A percentile compares a stretch with the other conserved stretches of the same genome.
phyloP scores from a whole-genome alignment of 106 monocot species.

The Dioscorea alata region DNA sequence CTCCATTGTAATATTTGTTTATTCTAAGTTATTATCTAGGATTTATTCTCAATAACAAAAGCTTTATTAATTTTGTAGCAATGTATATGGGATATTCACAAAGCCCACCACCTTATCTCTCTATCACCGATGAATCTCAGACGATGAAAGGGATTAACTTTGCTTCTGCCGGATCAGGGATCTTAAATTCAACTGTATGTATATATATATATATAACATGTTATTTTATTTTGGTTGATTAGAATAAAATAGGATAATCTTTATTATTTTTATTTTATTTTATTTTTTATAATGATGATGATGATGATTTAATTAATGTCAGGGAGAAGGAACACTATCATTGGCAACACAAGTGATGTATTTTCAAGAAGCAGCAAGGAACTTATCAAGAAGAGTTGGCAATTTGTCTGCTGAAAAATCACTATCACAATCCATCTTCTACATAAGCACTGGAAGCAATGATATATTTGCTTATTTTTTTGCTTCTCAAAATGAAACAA shows the following conservation, averaged over 20 bases:
- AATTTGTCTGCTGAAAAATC: too few species aligned
- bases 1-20: neutral
- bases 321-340: neutral
- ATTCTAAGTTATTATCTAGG: neutral
- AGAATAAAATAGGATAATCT: too few species aligned
- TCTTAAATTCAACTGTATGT: slow-evolving; percentile 25
- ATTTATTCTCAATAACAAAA: neutral
- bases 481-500: neutral
- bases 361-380: neutral
- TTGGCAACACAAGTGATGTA: neutral
- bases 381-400: neutral
- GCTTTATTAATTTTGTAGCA: neutral
- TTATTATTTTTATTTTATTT: too few species aligned
- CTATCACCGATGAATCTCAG: neutral
- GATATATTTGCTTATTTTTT: neutral
- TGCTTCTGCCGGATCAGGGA: slow-evolving; percentile 32
- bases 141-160: neutral
- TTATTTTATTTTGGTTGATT: neutral
- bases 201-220: neutral
- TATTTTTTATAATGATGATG: too few species aligned
- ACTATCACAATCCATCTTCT: slow-evolving; percentile 2
- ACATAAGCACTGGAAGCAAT: slow-evolving; percentile 3
- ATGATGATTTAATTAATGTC: neutral
- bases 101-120: slow-evolving; percentile 27
- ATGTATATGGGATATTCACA: neutral